Conservation (phyloP, 805 yeast genomes). For the Candida corydali region DNA sequence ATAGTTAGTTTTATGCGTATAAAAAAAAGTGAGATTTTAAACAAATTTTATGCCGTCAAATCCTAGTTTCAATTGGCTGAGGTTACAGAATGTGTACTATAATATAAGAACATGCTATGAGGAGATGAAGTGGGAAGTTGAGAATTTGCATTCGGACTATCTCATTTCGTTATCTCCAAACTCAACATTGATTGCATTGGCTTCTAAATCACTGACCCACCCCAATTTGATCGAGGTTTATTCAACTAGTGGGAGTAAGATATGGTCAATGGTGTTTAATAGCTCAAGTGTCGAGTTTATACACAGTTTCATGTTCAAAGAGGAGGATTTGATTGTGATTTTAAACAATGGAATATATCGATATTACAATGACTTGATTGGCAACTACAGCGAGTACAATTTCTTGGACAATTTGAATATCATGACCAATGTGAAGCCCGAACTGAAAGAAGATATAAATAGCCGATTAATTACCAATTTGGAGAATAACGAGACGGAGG, state of each 20-base stretch:
- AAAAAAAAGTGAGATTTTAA: neutral
- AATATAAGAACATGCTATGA: conserved; percentile 55
- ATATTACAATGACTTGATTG: conserved; percentile 60
- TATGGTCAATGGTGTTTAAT: conserved; percentile 35
- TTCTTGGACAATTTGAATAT: conserved; percentile 17
- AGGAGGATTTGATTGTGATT: conserved; percentile 56
- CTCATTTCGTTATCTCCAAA: conserved; percentile 47
- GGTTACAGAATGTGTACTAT: conserved; percentile 67
- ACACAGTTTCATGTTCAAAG: conserved; percentile 44
- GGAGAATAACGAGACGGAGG: conserved; percentile 28
- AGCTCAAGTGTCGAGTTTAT: conserved; percentile 49
- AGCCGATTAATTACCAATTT: conserved; percentile 24
- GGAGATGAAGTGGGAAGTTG: conserved; percentile 45
- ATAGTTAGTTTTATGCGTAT: neutral
- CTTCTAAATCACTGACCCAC: conserved; percentile 32
- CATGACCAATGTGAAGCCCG: conserved; percentile 12
- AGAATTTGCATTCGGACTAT: conserved; percentile 34
- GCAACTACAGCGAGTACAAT: conserved; percentile 55
- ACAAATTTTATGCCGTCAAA: conserved; percentile 21
- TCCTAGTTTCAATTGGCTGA: conserved; percentile 70
- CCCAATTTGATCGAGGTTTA: conserved; percentile 37
- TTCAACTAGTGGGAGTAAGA: conserved; percentile 29
- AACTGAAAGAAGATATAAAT: conserved; percentile 18
- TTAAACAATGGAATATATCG: conserved; percentile 51
- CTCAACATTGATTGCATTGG: conserved; percentile 54